These are phyloP conservation scores for Nitzschia sp. DNA, from an alignment of 108 stramenopile genomes.

Conservation along the genomic window DNA sequence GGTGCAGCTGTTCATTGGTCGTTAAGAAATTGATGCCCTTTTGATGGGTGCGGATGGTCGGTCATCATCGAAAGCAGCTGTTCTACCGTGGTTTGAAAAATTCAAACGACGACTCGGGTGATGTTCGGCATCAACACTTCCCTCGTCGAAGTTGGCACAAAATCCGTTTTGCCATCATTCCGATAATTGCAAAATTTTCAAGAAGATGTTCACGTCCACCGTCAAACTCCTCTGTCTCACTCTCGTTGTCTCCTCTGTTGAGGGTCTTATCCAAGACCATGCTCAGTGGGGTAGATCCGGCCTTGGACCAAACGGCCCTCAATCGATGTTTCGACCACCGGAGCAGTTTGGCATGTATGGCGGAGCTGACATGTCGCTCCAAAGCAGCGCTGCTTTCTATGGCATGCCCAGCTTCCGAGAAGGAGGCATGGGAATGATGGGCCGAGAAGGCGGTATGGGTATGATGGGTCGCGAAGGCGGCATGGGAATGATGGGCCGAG, in stretches of 20 bases:
- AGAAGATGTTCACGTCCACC: too few species aligned
- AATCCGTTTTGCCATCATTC: too few species aligned
- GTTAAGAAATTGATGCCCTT: too few species aligned
- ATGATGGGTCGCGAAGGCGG: background rate
- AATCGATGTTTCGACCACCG: background rate
- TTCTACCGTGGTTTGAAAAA: too few species aligned
- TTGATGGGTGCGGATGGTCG: too few species aligned
- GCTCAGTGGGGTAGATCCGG: background rate
- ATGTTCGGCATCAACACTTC: too few species aligned
- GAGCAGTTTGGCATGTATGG: background rate
- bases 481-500: background rate
- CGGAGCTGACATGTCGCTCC: background rate
- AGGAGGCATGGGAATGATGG: background rate
- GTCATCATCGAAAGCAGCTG: too few species aligned
- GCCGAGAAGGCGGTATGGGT: background rate
- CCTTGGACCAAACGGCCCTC: too few species aligned
- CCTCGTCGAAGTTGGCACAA: too few species aligned
- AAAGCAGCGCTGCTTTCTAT: background rate
- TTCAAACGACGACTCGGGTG: too few species aligned
- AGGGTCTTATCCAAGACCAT: background rate
- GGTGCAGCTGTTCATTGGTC: too few species aligned
- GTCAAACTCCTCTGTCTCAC: background rate
- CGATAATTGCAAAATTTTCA: too few species aligned
- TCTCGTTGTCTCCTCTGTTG: background rate
- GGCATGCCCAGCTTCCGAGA: background rate